Evolutionary conservation across 495 filamentous ascomycete species (phyloP), one percentile per base, ranked within the genome.

Genomic region (Penicillium canescens): DNA sequence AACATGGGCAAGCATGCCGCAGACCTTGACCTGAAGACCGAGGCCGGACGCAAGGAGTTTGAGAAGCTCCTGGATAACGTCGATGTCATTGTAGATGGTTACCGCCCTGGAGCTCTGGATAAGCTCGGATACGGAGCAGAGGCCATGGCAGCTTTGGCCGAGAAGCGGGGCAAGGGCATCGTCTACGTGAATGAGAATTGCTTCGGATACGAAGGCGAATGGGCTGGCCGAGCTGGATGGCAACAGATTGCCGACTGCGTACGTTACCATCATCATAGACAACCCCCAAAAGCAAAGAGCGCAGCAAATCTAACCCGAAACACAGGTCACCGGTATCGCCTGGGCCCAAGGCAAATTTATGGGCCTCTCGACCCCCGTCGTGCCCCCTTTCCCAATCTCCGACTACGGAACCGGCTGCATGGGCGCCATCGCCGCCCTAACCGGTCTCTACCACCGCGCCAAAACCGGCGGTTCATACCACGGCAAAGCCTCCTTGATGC

Each of bases 351-450:
- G 87, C 9, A 52, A 79, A 40, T 86, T 85, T 68, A 90, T 92
- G 86, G 86, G 86, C 10, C 70, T 83, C 9, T 61, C 78, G 10
- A 83, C 84, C 55, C 88, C 88, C 3, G 81, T 90, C n/a, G 82
- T 91, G 0, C 89, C 88, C 42, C 87, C 87, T 0, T 91, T 91
- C 68, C 89, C 88, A 20, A 91, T 89, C 74, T 89, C 84, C 35
- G 89, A 91, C 70, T 91, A 93, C 67, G 85, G 88, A 26, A 90
- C 88, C 2, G 88, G 79, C 23, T 82, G 81, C 56, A 81, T 87
- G 70, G 86, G 86, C 18, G 79, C 80, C 24, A 78, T 86, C 54
- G 83, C 84, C 24, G 86, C 84, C 4, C 72, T 89, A 41, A 74
- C 75, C 0, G 86, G 85, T 23, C 78, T 90, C 13, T 84, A 79